Conservation (phyloP, 1,284 basidiomycete genomes). For the Pholiota adiposa region DNA sequence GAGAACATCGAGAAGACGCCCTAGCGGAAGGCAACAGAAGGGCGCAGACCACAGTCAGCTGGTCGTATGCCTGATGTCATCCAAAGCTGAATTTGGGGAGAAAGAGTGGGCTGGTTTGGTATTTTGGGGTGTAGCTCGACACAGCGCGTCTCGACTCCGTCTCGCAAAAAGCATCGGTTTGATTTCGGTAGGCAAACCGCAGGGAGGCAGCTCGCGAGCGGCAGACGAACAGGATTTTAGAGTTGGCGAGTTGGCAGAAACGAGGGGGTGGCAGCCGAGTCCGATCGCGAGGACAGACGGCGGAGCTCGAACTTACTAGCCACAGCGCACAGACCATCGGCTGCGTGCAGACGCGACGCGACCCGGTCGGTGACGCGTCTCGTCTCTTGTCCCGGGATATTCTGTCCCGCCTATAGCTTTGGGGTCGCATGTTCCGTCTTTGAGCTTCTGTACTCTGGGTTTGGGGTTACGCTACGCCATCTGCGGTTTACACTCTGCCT, state of each 20-base stretch:
- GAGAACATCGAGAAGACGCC: neutral
- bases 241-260: neutral
- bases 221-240: too few species aligned
- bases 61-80: conserved; percentile 1
- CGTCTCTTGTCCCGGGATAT: neutral
- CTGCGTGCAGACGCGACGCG: neutral
- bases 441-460: neutral
- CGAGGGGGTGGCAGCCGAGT: neutral
- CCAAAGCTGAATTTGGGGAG: neutral
- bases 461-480: neutral
- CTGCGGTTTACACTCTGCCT: neutral
- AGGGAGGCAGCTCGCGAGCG: neutral
- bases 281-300: neutral
- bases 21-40: neutral
- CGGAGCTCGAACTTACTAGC: neutral
- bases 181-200: neutral
- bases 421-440: neutral
- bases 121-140: neutral
- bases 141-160: neutral
- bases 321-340: neutral
- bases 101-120: neutral
- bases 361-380: neutral
- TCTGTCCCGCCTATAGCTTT: neutral
- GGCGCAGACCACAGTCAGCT: neutral
- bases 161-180: neutral